phyloP scores from a whole-genome alignment of 805 yeast genomes.

The Pichia paraexigua region DNA sequence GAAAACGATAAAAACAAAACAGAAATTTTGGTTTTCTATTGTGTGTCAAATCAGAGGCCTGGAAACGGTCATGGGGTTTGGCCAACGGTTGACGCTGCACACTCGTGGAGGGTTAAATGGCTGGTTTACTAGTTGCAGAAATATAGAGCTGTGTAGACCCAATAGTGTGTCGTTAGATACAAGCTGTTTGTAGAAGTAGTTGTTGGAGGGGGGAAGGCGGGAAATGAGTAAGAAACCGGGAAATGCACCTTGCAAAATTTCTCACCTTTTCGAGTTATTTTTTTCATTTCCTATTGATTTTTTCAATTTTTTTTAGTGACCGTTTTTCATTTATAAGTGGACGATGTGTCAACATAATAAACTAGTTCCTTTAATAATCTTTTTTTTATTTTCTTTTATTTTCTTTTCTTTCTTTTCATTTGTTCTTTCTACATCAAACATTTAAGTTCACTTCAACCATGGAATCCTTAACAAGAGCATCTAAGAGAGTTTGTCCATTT shows the following conservation, averaged over 20 bases:
- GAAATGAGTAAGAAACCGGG: background rate
- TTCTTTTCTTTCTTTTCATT: background rate
- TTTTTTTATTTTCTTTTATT: background rate
- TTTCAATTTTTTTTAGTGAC: background rate
- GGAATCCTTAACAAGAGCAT: constrained; percentile 75
- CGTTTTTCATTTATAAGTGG: background rate
- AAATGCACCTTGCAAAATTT: background rate
- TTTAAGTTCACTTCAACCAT: constrained; percentile 28
- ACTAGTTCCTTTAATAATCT: too few relatives aligned
- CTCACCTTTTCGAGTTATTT: background rate
- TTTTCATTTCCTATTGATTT: background rate
- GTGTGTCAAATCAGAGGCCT: background rate
- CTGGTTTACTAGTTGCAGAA: background rate
- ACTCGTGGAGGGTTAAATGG: too few relatives aligned
- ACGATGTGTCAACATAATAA: background rate
- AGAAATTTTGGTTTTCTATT: too few relatives aligned
- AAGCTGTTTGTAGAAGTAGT: too few relatives aligned
- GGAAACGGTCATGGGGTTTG: background rate
- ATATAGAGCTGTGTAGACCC: too few relatives aligned
- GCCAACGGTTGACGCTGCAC: background rate
- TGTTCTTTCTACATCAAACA: background rate
- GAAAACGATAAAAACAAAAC: background rate
- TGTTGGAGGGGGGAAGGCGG: too few relatives aligned
- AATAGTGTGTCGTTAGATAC: too few relatives aligned
- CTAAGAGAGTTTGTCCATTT: constrained; percentile 79